Base-by-base conservation (phyloP, 2,329 filamentous ascomycete genomes). In the Penicillium aurantiogriseum region DNA sequence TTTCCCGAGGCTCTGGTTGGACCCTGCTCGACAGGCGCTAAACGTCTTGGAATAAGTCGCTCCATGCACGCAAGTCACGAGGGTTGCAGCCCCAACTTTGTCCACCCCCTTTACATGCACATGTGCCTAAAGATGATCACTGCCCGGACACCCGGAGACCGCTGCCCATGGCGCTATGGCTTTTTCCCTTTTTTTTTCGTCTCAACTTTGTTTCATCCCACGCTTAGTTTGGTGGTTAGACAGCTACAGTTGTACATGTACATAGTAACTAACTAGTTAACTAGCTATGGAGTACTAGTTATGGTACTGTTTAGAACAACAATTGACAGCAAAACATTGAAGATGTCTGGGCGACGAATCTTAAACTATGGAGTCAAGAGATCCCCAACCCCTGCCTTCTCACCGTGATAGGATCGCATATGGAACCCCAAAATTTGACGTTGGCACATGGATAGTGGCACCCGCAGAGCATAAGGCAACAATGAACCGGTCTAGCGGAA, bases 51-150 rank as follows among this genome's bases (percentile, higher is more conserved):
- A 57, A 57, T 56, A 44, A 63, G 62, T 63, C 59, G 62, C 59
- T 62, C 54, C 43, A 61, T 67, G 65, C 64, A 67, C 51, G 57
- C 54, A 59, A 59, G 51, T 67, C 65, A 66, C 65, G 61, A 58
- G 61, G 57, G 29, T 56, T 51, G 53, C 46, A 44, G 48, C 36
- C 15, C 27, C 25, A 50, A 40, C 33, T 40, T 44, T 51, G 27
- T 29, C 39, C 39, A 38, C 45, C 54, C 54, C 49, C 42, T 36
- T 56, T 29, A 52, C 27, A 25, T 46, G 43, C 48, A 52, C 42
- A 42, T 53, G 36, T n/a, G n/a, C 46, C n/a, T 13, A 36, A 35
- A 27, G 48, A 35, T 45, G 33, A 46, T 40, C 35, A 47, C 42
- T 36, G 44, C 44, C 27, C 43, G 36, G 43, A 11, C 21, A 47